Base-by-base conservation (phyloP, 495 filamentous ascomycete species). In the Oidiodendron maius region DNA sequence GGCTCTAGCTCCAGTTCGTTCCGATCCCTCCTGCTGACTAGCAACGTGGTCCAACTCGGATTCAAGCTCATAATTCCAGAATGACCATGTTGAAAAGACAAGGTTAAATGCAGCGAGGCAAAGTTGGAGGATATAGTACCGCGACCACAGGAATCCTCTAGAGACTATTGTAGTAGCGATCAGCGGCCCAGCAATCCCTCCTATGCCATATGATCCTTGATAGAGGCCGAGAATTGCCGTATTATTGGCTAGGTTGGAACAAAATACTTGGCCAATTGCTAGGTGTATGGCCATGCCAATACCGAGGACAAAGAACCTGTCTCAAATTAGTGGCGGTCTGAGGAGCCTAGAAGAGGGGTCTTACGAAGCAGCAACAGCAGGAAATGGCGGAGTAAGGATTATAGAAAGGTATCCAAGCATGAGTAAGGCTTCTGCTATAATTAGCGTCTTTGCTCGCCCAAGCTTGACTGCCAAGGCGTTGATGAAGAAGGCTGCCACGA, bases 191-290 rank as follows among this genome's bases (percentile, higher is more conserved):
- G 86, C 50, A 6, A 76, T 82, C 3, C 82, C 87, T 9, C 88
- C 88, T 13, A 87, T 63, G 3, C 85, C 86, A 64, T 91, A 91
- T n/a, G 65, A 61, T 2, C 84, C 86, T 62, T 90, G 84, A 22
- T 80, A 64, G 34, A 69, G 58, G 0, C 84, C 82, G 0, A 90
- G 71, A 11, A 79, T 66, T 1, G 74, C 69, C 0, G 82, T 86
- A 9, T 71, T 62, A 25, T 83, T 77, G 8, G 74, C 71, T 11
- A 90, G 65, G 38, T 81, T 82, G 17, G 81, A 83, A 52, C 78
- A 81, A 62, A 86, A 89, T n/a, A 86, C 79, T 61, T 91, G 90
- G 53, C 78, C 80, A 24, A 89, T 71, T 0, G 88, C 81, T 9
- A 89, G 64, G 46, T 77, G 82, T 26, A 81, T 61, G 1, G 83